Evolutionary conservation across 2,329 filamentous ascomycete species (phyloP).

Genomic region (Thelonectria rubi): DNA sequence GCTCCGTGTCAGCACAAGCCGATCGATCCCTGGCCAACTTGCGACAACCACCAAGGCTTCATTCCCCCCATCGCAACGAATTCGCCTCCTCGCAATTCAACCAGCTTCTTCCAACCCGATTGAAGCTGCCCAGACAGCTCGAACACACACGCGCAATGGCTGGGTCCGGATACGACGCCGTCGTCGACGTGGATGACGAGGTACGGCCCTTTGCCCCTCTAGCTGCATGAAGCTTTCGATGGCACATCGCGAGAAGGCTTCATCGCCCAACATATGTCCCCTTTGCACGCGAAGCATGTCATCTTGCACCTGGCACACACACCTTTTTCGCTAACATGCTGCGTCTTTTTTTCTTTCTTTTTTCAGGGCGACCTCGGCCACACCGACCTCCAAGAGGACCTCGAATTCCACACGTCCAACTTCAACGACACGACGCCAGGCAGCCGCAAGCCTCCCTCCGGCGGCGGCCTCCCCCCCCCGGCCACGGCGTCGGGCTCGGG

Average conservation of each 20-base stretch:
- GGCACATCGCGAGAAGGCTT: conserved; percentile 12
- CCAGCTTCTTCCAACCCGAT: not conserved
- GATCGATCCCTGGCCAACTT: not conserved
- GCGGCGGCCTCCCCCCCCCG: conserved; percentile 65
- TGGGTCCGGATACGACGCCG: conserved; percentile 92
- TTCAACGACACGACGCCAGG: conserved; percentile 70
- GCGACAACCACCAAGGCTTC: conserved; percentile 25
- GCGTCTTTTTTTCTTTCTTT: too few species aligned
- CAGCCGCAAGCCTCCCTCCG: conserved; percentile 58
- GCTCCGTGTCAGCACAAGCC: conserved; percentile 8
- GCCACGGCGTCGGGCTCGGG: conserved; percentile 58
- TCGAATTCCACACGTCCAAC: conserved; percentile 96
- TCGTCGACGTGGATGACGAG: conserved; percentile 97
- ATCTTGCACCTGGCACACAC: too few species aligned
- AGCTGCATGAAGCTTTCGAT: conserved; percentile 28
- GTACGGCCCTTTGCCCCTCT: conserved; percentile 55
- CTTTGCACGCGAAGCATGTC: not conserved
- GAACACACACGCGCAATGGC: conserved; percentile 65
- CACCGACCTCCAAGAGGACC: conserved; percentile 97
- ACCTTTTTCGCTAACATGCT: conserved; percentile 35
- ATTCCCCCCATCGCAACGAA: conserved; percentile 28
- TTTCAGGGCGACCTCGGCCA: conserved; percentile 92
- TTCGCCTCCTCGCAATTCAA: not conserved
- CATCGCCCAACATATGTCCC: not conserved
- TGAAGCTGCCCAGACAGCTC: conserved; percentile 2